Conservation (phyloP, 371 early-diverging fungal genomes). For the Blakeslea trispora region DNA sequence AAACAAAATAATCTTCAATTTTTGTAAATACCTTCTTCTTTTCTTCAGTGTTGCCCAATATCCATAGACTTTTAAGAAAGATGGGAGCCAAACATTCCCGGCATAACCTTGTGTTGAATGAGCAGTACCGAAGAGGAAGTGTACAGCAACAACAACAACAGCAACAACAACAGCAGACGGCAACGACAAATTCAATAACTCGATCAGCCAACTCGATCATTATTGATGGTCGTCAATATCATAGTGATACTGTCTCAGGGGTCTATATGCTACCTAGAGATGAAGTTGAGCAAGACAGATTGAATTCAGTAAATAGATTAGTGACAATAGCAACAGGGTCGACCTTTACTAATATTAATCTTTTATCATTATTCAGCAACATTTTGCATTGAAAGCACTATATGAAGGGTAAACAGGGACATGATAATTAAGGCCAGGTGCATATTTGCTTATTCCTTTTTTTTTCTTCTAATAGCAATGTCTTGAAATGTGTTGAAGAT, state of each 20-base stretch:
- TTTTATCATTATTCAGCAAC: conserved; percentile 17
- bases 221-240: conserved; percentile 48
- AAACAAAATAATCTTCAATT: no score
- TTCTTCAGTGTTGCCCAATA: neutral
- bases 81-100: conserved; percentile 33
- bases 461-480: conserved; percentile 26
- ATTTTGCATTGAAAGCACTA: conserved; percentile 29
- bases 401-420: conserved; percentile 12
- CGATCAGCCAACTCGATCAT: conserved; percentile 26
- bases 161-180: conserved; percentile 15
- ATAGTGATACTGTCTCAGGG: conserved; percentile 29
- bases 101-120: neutral
- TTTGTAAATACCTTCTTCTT: neutral
- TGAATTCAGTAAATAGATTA: conserved; percentile 38
- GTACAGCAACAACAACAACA: conserved; percentile 1
- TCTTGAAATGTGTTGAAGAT: conserved; percentile 24
- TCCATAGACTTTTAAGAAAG: neutral
- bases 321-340: neutral
- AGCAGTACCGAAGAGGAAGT: conserved; percentile 9
- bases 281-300: conserved; percentile 51
- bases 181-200: conserved; percentile 2
- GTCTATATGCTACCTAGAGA: conserved; percentile 50
- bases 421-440: neutral
- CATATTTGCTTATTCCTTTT: neutral
- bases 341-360: neutral